Evolutionary conservation across 768 basidiomycete genomes (phyloP).

Genomic region (Tricholoma furcatifolium): DNA sequence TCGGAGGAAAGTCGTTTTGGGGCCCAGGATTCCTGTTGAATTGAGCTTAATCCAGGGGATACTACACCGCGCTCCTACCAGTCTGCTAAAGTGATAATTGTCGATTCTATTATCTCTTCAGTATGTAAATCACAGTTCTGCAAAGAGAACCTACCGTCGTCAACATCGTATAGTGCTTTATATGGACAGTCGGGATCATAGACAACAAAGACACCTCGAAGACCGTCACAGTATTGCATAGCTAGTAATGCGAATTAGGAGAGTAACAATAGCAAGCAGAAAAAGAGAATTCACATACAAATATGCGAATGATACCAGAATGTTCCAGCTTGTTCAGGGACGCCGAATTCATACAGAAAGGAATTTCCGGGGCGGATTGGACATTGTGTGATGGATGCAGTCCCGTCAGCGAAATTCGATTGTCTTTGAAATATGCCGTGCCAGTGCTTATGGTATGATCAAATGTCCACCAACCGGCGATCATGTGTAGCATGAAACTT

Average conservation of each 20-base stretch:
- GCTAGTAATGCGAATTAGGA: neutral
- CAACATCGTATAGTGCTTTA: neutral
- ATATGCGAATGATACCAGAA: slow-evolving; percentile 1
- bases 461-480: neutral
- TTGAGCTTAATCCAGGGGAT: neutral
- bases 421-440: slow-evolving; percentile 1
- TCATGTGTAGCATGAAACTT: neutral
- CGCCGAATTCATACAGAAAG: slow-evolving; percentile 1
- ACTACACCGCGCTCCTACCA: neutral
- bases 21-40: neutral
- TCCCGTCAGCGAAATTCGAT: neutral
- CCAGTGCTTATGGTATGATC: neutral
- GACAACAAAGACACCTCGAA: neutral
- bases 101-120: neutral
- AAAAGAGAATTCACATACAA: neutral
- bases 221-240: slow-evolving; percentile 1
- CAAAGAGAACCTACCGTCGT: neutral
- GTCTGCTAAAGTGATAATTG: neutral
- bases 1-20: neutral
- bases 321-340: neutral
- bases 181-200: neutral
- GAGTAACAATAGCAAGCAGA: neutral
- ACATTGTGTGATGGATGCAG: neutral
- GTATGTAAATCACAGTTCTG: neutral
- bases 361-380: neutral